Percentiles rank a stretch among this genome's conserved stretches.
phyloP scores from a whole-genome alignment of 768 basidiomycete species.

The Zangia roseola region DNA sequence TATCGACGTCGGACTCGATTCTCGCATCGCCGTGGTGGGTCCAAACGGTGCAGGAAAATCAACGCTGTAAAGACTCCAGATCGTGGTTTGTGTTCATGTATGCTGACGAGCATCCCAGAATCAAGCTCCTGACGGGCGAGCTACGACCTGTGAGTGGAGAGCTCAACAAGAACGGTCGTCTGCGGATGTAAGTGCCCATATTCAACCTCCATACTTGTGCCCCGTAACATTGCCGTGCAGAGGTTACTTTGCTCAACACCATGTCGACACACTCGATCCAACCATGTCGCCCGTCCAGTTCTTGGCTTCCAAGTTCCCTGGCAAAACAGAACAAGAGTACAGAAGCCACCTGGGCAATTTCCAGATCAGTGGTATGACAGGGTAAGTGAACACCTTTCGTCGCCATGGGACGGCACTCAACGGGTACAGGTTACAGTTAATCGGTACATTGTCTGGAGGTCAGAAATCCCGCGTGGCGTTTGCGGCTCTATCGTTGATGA shows the following conservation, averaged over 20 bases:
- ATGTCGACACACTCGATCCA: constrained; percentile 87
- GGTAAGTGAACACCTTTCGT: constrained; percentile 42
- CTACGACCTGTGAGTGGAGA: constrained; percentile 52
- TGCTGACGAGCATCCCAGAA: constrained; percentile 44
- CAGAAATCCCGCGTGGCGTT: constrained; percentile 97
- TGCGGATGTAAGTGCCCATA: constrained; percentile 68
- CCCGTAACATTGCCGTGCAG: constrained; percentile 39
- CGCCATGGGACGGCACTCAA: not conserved
- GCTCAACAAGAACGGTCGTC: constrained; percentile 85
- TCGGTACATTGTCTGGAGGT: constrained; percentile 91
- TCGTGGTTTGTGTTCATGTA: not conserved
- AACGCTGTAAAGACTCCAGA: constrained; percentile 59
- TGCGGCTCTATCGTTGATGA: constrained; percentile 78
- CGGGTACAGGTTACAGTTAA: constrained; percentile 66
- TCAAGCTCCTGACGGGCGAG: constrained; percentile 60
- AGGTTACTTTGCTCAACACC: constrained; percentile 93
- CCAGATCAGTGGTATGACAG: constrained; percentile 95
- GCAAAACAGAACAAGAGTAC: constrained; percentile 95
- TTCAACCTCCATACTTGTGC: constrained; percentile 1
- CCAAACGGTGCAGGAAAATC: constrained; percentile 97
- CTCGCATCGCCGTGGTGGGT: constrained; percentile 92
- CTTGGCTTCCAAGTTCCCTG: constrained; percentile 88
- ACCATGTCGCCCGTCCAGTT: constrained; percentile 92
- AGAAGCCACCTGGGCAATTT: constrained; percentile 93
- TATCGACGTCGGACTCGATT: constrained; percentile 93